These are phyloP conservation scores for Brasenia schreberi DNA, from an alignment of 164 flowering plant species.

Conservation along the genomic window DNA sequence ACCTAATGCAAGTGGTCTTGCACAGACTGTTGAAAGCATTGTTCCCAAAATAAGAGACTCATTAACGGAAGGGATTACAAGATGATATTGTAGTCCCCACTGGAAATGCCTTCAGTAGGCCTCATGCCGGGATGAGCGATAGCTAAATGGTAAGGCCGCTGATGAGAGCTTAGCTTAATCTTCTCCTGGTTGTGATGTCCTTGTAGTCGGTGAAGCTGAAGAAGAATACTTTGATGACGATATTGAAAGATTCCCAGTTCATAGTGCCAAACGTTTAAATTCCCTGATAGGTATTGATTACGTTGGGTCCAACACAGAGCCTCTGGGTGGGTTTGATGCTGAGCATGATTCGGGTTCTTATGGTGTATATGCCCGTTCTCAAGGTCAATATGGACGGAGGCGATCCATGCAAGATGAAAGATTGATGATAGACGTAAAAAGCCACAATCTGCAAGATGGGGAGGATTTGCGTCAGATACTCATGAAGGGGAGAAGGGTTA, in stretches of 20 bases:
- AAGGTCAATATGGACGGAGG: slow-evolving; percentile 42
- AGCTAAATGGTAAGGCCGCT: slow-evolving; percentile 43
- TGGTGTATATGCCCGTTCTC: slow-evolving; percentile 32
- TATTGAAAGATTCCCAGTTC: slow-evolving; percentile 22
- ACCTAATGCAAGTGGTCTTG: background rate
- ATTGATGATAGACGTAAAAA: slow-evolving; percentile 21
- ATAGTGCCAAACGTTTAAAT: slow-evolving; percentile 30
- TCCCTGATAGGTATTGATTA: slow-evolving; percentile 28
- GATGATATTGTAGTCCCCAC: background rate
- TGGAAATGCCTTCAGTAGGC: background rate
- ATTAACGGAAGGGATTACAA: background rate
- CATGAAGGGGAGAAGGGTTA: slow-evolving; percentile 44
- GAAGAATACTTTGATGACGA: slow-evolving; percentile 26
- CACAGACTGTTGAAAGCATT: background rate
- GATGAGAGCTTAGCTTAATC: slow-evolving; percentile 65
- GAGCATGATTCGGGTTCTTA: slow-evolving; percentile 27
- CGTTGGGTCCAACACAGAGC: slow-evolving; percentile 11
- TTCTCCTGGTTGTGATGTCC: slow-evolving; percentile 97
- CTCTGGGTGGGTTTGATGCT: slow-evolving; percentile 29
- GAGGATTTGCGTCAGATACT: slow-evolving; percentile 59
- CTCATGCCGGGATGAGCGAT: background rate
- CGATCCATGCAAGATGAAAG: slow-evolving; percentile 36
- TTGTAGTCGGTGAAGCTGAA: slow-evolving; percentile 63
- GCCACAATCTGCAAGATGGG: slow-evolving; percentile 28
- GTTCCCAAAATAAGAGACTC: background rate